Evolutionary conservation across 768 basidiomycete genomes (phyloP), one percentile per base, ranked within the genome.

Genomic region (Agaricus blazei): DNA sequence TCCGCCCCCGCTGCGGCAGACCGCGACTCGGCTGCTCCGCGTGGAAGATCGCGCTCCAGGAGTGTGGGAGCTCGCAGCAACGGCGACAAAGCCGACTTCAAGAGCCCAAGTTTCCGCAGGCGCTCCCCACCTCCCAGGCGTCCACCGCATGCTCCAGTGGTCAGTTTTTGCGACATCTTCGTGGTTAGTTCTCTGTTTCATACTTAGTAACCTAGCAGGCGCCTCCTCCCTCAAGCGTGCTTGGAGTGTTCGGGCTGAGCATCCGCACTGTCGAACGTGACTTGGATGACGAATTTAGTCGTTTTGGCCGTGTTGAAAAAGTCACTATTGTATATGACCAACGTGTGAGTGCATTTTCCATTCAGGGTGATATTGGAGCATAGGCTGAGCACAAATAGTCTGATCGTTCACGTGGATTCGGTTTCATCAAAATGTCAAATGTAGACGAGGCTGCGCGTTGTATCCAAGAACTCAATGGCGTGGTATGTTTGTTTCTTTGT

Each of bases 171-270:
- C 31, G 38, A 26, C 23, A 29, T 34, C 56, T 63, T 50, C 55
- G 56, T 52, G 24, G 46, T 61, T 51, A 54, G 34, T 34, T 34
- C 34, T 59, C 56, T 54, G 44, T 36, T 51, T 46, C 37, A 50
- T 59, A 58, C 56, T 52, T 68, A 54, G 79, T 59, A 81, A 68
- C 55, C 61, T 69, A 77, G 76, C 80, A 92, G 90, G 88, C 88
- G 62, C 91, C 92, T 48, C 88, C 87, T 68, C 90, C 93, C 23
- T 87, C 89, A 63, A 86, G 80, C 58, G 93, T 96, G 31, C 79
- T 99, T 58, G 96, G 96, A 56, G 93, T 98, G n/a, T 99, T 98
- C 62, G 96, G 96, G n/a, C 74, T 98, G 41, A 95, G 93, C 63
- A 96, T 99, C 54, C 84, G 95, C 52, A 98, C 96, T 3, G 82